A percentile compares a stretch with the other conserved stretches of the same genome.
phyloP scores from a whole-genome alignment of 2,329 filamentous ascomycete genomes.

The Chrysoporthe puriensis region DNA sequence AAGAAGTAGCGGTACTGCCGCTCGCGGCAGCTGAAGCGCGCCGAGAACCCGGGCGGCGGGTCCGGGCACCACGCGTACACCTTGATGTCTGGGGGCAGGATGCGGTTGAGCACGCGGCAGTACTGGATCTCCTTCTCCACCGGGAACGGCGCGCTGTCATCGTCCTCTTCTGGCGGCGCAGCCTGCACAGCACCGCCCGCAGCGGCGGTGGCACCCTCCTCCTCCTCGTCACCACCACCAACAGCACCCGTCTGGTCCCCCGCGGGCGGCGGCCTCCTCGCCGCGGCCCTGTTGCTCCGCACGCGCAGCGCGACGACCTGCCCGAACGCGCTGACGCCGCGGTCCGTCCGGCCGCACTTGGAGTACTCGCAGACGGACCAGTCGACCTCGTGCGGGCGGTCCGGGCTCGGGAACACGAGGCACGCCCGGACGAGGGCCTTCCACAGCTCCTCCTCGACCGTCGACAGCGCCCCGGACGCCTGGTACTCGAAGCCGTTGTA shows the following conservation, averaged over 20 bases:
- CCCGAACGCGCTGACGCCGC: slow-evolving; percentile 93
- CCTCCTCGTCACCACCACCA: slow-evolving; percentile 26
- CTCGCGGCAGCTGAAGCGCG: slow-evolving; percentile 90
- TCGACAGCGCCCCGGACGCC: slow-evolving; percentile 70
- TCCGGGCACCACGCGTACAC: slow-evolving; percentile 91
- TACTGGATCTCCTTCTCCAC: slow-evolving; percentile 84
- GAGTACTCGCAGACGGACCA: slow-evolving; percentile 89
- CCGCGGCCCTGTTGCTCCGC: slow-evolving; percentile 74
- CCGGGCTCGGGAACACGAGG: slow-evolving; percentile 70
- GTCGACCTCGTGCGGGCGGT: slow-evolving; percentile 65
- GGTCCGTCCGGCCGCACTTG: slow-evolving; percentile 92
- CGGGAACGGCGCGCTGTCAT: slow-evolving; percentile 60
- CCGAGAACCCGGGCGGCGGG: slow-evolving; percentile 79
- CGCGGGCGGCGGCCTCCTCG: slow-evolving; percentile 20
- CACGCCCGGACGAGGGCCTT: slow-evolving; percentile 82
- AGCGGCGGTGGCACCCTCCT: slow-evolving; percentile 9
- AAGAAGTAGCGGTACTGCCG: slow-evolving; percentile 97
- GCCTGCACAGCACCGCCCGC: background rate
- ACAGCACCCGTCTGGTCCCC: slow-evolving; percentile 33
- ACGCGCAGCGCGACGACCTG: slow-evolving; percentile 88
- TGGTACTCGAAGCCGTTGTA: slow-evolving; percentile 96
- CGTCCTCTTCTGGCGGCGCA: slow-evolving; percentile 32
- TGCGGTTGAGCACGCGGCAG: slow-evolving; percentile 78
- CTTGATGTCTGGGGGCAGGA: slow-evolving; percentile 87
- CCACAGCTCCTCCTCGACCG: slow-evolving; percentile 93